A percentile compares a stretch with the other conserved stretches of the same genome.
These are phyloP conservation scores for Ophiostoma populinum DNA, from an alignment of 2,329 filamentous ascomycete species.

Conservation along the genomic window DNA sequence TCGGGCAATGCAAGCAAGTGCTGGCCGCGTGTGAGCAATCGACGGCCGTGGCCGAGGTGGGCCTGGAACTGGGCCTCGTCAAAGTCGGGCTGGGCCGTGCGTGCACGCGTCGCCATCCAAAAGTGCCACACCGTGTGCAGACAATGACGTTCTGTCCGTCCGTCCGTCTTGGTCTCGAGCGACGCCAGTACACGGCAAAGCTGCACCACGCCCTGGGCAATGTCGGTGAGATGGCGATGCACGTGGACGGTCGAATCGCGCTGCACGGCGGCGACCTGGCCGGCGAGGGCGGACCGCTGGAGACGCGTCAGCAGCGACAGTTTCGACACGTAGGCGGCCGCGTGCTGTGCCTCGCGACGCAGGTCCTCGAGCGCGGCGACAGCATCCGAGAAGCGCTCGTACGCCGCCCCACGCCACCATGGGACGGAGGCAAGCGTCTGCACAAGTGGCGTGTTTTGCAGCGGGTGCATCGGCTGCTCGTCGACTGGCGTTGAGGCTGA, in stretches of 20 bases:
- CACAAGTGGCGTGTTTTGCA: conserved; percentile 39
- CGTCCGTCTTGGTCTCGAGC: not conserved
- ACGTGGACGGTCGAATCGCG: conserved; percentile 44
- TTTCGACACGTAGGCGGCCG: conserved; percentile 23
- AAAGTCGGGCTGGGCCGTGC: conserved; percentile 29
- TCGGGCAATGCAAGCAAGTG: not conserved
- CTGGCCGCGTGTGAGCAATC: conserved; percentile 13
- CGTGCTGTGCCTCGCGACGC: conserved; percentile 23
- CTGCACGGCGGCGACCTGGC: conserved; percentile 35
- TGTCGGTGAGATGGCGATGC: conserved; percentile 30
- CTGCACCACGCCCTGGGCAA: conserved; percentile 21
- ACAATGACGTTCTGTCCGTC: conserved; percentile 10
- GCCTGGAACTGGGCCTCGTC: conserved; percentile 49
- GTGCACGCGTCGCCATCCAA: conserved; percentile 34
- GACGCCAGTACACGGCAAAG: not conserved
- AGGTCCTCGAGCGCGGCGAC: conserved; percentile 24
- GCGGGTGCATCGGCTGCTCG: conserved; percentile 36
- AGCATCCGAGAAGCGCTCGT: conserved; percentile 32
- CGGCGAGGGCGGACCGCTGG: conserved; percentile 39
- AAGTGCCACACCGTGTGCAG: conserved; percentile 30
- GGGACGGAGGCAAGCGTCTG: conserved; percentile 20
- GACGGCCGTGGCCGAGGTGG: conserved; percentile 35
- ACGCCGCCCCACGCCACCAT: conserved; percentile 33
- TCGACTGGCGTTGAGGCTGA: conserved; percentile 1
- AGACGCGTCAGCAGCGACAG: conserved; percentile 40